Evolutionary conservation across 2,329 filamentous ascomycete genomes (phyloP).

Genomic region (Dothiorella sarmentorum): DNA sequence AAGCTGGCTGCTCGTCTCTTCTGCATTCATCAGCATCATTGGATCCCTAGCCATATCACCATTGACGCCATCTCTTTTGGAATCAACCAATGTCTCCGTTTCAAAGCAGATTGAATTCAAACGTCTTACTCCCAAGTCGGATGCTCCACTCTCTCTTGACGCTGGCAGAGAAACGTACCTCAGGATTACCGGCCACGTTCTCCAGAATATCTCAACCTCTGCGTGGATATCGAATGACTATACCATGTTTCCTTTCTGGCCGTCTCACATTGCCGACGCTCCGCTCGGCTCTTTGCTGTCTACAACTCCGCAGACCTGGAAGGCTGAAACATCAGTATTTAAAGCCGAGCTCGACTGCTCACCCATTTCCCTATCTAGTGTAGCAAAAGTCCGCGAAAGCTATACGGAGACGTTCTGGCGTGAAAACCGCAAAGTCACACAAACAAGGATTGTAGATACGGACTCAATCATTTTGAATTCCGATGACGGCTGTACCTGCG

Average conservation of each 20-base stretch:
- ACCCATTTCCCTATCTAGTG: too few relatives aligned
- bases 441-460: too few relatives aligned
- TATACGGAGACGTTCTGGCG: not conserved
- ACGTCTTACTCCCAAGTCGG: not conserved
- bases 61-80: slow-evolving; percentile 23
- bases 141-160: too few relatives aligned
- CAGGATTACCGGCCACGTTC: slow-evolving; percentile 24
- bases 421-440: too few relatives aligned
- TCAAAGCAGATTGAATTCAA: not conserved
- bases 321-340: not conserved
- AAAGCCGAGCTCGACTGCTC: not conserved
- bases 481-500: not conserved
- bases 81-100: slow-evolving; percentile 19
- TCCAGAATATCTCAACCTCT: slow-evolving; percentile 29
- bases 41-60: slow-evolving; percentile 23
- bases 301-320: not conserved
- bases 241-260: slow-evolving; percentile 28
- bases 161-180: slow-evolving; percentile 25
- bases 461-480: not conserved
- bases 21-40: slow-evolving; percentile 20
- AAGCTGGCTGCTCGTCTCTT: slow-evolving; percentile 20
- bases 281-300: not conserved
- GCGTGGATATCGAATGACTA: slow-evolving; percentile 29
- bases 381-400: too few relatives aligned
- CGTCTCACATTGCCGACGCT: not conserved